Percentiles rank a stretch among this genome's conserved stretches.
These are phyloP conservation scores for Magnolia kwangsiensis DNA, from an alignment of 164 flowering plant species.

Conservation along the genomic window DNA sequence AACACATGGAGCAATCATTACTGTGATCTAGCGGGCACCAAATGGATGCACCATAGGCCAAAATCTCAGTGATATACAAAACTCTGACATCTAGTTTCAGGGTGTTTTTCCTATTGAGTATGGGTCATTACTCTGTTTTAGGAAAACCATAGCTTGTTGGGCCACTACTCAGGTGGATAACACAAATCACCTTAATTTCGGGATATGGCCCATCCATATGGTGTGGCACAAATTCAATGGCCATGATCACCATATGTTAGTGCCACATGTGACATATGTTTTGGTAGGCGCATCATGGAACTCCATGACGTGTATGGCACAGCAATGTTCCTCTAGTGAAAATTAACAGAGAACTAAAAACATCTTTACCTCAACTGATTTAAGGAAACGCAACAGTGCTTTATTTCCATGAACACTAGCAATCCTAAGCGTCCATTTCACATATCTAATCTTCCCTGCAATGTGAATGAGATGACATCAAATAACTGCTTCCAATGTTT, in stretches of 20 bases:
- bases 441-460: conserved; percentile 54
- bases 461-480: conserved; percentile 1
- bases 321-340: not conserved
- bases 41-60: not conserved
- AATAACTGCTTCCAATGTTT: too few species aligned
- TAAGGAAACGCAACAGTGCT: conserved; percentile 77
- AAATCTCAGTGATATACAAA: not conserved
- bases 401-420: conserved; percentile 74
- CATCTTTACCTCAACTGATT: conserved; percentile 66
- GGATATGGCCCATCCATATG: not conserved
- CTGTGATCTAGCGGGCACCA: not conserved
- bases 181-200: not conserved
- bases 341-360: not conserved
- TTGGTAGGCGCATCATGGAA: not conserved
- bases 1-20: not conserved
- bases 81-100: too few species aligned
- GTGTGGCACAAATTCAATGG: not conserved
- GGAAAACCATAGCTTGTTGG: not conserved
- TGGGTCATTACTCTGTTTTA: not conserved
- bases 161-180: not conserved
- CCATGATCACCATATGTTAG: not conserved
- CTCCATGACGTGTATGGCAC: not conserved
- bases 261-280: not conserved
- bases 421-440: conserved; percentile 73
- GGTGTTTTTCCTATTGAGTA: not conserved